Conservation (phyloP, 2,329 filamentous ascomycete species). For the Aspergillus udagawae region DNA sequence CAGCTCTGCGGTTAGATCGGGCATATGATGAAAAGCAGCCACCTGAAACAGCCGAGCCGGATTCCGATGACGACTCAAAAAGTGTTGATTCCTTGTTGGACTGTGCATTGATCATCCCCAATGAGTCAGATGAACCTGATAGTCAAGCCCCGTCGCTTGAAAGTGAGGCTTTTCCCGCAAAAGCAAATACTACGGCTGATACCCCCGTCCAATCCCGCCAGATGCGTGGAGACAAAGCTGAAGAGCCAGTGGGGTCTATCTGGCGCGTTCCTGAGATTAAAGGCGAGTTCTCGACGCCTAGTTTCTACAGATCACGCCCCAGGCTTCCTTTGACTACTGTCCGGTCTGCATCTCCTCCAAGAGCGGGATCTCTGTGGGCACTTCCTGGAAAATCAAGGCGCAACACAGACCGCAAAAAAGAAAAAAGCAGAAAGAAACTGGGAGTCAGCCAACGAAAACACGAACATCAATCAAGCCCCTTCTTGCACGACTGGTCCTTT, state of each 20-base stretch:
- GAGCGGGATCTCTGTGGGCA: slow-evolving; percentile 37
- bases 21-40: not conserved
- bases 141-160: slow-evolving; percentile 4
- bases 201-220: slow-evolving; percentile 11
- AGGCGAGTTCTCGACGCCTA: slow-evolving; percentile 22
- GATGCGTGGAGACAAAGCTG: slow-evolving; percentile 4
- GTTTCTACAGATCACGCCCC: slow-evolving; percentile 14
- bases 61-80: slow-evolving; percentile 17
- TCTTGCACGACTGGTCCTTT: slow-evolving; percentile 35
- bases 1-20: slow-evolving; percentile 1
- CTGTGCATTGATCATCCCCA: slow-evolving; percentile 8
- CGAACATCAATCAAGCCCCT: slow-evolving; percentile 27
- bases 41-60: slow-evolving; percentile 6
- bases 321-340: slow-evolving; percentile 8
- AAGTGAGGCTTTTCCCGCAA: slow-evolving; percentile 8
- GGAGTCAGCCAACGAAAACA: slow-evolving; percentile 17
- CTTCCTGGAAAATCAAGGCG: slow-evolving; percentile 22
- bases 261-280: slow-evolving; percentile 32
- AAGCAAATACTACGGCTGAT: slow-evolving; percentile 15
- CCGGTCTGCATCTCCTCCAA: slow-evolving; percentile 31
- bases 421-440: slow-evolving; percentile 17
- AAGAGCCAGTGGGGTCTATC: slow-evolving; percentile 19
- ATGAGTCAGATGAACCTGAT: slow-evolving; percentile 1
- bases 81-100: slow-evolving; percentile 23
- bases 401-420: slow-evolving; percentile 20